Conservation (phyloP, 208 protist genomes). For the Naegleria fowleri region DNA sequence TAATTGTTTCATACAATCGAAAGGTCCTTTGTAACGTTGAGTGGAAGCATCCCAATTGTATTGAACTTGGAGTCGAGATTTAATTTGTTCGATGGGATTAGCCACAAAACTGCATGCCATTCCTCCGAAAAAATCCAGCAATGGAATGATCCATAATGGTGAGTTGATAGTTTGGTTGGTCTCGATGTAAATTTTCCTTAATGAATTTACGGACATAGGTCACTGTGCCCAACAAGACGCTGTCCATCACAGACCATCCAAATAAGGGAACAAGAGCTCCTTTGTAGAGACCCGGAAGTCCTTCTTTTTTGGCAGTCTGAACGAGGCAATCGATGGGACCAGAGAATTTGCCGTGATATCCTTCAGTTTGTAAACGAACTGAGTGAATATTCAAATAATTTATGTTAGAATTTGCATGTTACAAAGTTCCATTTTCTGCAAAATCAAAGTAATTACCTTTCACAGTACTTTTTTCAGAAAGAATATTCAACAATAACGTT, state of each 20-base stretch:
- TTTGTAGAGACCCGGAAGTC: neutral
- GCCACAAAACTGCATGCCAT: neutral
- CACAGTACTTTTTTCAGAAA: too few relatives aligned
- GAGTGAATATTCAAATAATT: too few relatives aligned
- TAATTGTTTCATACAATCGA: neutral
- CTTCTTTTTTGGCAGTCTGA: constrained; percentile 12
- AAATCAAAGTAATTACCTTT: neutral
- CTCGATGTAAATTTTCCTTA: neutral
- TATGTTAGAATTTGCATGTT: too few relatives aligned
- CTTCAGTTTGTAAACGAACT: constrained; percentile 15
- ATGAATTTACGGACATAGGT: neutral
- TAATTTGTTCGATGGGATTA: constrained; percentile 14
- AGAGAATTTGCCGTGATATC: neutral
- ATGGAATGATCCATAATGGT: neutral
- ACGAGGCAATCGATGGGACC: neutral
- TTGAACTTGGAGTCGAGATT: neutral
- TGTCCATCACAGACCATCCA: neutral
- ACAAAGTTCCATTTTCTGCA: too few relatives aligned
- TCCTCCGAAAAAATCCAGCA: neutral
- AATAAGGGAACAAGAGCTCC: neutral
- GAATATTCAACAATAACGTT: too few relatives aligned
- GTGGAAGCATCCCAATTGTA: neutral
- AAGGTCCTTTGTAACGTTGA: neutral
- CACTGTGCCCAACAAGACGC: neutral
- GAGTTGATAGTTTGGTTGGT: neutral